A percentile compares a stretch with the other conserved stretches of the same genome.
Evolutionary conservation across 495 filamentous ascomycete genomes (phyloP).

Genomic region (Penicillium argentinense): DNA sequence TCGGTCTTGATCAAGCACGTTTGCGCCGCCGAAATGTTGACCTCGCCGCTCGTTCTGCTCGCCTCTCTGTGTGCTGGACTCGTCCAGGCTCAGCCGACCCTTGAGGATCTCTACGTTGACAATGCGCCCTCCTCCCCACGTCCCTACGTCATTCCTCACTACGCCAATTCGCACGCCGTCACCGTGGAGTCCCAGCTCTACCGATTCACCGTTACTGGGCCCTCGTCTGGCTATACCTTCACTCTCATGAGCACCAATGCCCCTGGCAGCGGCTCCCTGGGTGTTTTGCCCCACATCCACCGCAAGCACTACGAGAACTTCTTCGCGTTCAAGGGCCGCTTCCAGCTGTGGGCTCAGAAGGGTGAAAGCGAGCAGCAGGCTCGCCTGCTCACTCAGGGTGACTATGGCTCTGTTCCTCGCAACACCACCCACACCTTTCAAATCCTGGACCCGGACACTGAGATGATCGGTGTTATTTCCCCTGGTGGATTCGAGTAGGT

Average conservation of each 20-base stretch:
- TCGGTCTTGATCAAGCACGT: neutral
- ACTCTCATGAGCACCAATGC: slow-evolving; percentile 42
- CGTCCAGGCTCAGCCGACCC: slow-evolving; percentile 9
- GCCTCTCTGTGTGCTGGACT: slow-evolving; percentile 10
- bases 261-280: slow-evolving; percentile 23
- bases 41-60: slow-evolving; percentile 10
- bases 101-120: slow-evolving; percentile 26
- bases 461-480: slow-evolving; percentile 42
- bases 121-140: slow-evolving; percentile 28
- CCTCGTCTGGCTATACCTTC: slow-evolving; percentile 42
- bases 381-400: slow-evolving; percentile 37
- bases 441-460: slow-evolving; percentile 45
- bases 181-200: slow-evolving; percentile 26
- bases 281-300: slow-evolving; percentile 45
- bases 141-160: slow-evolving; percentile 33
- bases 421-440: slow-evolving; percentile 49
- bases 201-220: slow-evolving; percentile 42
- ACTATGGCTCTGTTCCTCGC: slow-evolving; percentile 38
- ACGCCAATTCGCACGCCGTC: slow-evolving; percentile 32
- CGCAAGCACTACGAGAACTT: slow-evolving; percentile 46
- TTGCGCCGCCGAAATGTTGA: slow-evolving; percentile 10
- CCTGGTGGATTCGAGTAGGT: slow-evolving; percentile 48
- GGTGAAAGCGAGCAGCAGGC: slow-evolving; percentile 29
- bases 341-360: slow-evolving; percentile 47
- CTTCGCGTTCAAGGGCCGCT: slow-evolving; percentile 43